Conservation (phyloP, 495 filamentous ascomycete genomes). For the Cercophora sp. region DNA sequence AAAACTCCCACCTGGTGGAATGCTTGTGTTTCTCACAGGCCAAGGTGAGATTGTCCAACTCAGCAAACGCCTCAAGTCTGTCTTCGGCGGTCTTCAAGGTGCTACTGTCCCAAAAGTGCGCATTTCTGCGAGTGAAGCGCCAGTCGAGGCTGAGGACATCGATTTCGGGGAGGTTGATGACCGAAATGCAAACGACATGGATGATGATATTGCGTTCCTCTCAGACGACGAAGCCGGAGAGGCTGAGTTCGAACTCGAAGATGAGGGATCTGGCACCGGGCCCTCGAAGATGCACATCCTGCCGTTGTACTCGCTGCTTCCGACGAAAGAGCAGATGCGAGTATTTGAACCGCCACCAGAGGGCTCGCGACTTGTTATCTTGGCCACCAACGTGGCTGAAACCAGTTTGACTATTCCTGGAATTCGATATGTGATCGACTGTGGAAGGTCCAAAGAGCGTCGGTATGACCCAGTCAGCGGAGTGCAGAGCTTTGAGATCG, state of each 20-base stretch:
- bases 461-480: slow-evolving; percentile 79
- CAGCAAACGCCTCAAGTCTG: slow-evolving; percentile 68
- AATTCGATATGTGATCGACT: slow-evolving; percentile 92
- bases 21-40: slow-evolving; percentile 94
- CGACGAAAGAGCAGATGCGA: slow-evolving; percentile 83
- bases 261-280: slow-evolving; percentile 54
- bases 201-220: slow-evolving; percentile 45
- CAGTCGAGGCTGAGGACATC: slow-evolving; percentile 81
- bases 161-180: slow-evolving; percentile 64
- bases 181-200: slow-evolving; percentile 43
- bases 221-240: slow-evolving; percentile 54
- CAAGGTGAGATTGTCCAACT: slow-evolving; percentile 84
- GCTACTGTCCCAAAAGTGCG: slow-evolving; percentile 59
- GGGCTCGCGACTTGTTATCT: slow-evolving; percentile 77
- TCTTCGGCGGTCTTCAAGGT: slow-evolving; percentile 56
- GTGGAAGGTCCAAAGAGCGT: slow-evolving; percentile 86
- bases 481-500: slow-evolving; percentile 91
- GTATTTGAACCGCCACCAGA: slow-evolving; percentile 90
- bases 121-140: slow-evolving; percentile 72
- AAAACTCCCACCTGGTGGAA: slow-evolving; percentile 85
- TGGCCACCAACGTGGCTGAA: slow-evolving; percentile 97
- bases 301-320: slow-evolving; percentile 91
- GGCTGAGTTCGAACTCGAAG: slow-evolving; percentile 58
- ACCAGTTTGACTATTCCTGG: slow-evolving; percentile 96
- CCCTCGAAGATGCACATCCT: slow-evolving; percentile 72